phyloP scores from a whole-genome alignment of 2,329 filamentous ascomycete genomes.

The Dryadomyces sulphureus region DNA sequence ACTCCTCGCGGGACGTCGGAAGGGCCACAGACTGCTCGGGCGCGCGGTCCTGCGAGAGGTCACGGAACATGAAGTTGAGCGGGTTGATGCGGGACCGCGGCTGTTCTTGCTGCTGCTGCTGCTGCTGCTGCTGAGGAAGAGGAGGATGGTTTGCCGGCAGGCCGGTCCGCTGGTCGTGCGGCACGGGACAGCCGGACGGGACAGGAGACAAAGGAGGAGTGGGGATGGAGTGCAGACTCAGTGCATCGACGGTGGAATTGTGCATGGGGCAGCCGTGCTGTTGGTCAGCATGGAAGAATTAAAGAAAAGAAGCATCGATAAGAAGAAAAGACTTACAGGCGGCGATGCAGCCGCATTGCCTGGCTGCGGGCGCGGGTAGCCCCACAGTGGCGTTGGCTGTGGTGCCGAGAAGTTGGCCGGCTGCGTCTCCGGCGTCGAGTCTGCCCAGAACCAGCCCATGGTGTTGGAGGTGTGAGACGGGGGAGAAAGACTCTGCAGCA shows the following conservation, averaged over 20 bases:
- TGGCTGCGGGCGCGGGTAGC: not conserved
- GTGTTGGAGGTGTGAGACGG: conserved; percentile 6
- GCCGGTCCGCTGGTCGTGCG: conserved; percentile 7
- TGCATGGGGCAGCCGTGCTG: conserved; percentile 45
- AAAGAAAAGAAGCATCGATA: not conserved
- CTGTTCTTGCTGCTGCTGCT: not conserved
- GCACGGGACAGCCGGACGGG: conserved; percentile 20
- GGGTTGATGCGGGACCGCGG: conserved; percentile 42
- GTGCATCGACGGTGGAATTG: conserved; percentile 33
- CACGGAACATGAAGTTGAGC: conserved; percentile 91
- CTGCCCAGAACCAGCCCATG: conserved; percentile 54
- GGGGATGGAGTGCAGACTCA: conserved; percentile 19
- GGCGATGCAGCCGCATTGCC: not conserved
- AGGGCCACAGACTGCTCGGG: conserved; percentile 58
- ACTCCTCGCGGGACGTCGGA: conserved; percentile 67
- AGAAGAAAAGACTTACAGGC: conserved; percentile 1
- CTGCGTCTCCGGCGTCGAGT: conserved; percentile 20
- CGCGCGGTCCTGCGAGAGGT: conserved; percentile 67
- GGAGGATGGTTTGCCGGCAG: not conserved
- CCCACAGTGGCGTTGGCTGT: conserved; percentile 1
- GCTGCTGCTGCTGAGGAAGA: conserved; percentile 15
- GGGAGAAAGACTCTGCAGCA: too few species aligned
- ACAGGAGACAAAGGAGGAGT: conserved; percentile 18
- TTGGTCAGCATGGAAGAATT: not conserved
- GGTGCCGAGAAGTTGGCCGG: not conserved